Evolutionary conservation across 2,329 filamentous ascomycete genomes (phyloP).

Genomic region (Beauveria sp.): DNA sequence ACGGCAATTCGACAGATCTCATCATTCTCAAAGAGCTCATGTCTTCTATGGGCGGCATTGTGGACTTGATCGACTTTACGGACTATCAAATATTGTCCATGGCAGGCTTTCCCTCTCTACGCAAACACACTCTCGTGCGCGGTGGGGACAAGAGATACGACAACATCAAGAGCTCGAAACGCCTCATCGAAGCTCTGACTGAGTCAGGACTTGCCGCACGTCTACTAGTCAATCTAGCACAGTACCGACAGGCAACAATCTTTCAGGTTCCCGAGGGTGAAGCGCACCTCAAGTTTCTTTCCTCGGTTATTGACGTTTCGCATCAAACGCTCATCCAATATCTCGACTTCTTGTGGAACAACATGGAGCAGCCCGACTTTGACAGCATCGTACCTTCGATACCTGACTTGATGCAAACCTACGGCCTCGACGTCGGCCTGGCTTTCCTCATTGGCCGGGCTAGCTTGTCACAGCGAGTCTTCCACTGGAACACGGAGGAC

Average conservation of each 20-base stretch:
- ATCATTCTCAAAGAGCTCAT: slow-evolving; percentile 89
- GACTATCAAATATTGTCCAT: slow-evolving; percentile 82
- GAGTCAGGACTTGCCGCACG: slow-evolving; percentile 73
- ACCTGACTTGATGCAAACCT: slow-evolving; percentile 65
- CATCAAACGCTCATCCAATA: slow-evolving; percentile 82
- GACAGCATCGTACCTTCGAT: slow-evolving; percentile 71
- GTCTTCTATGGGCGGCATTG: slow-evolving; percentile 86
- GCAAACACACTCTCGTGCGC: slow-evolving; percentile 71
- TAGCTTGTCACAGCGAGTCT: slow-evolving; percentile 62
- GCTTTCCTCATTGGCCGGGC: slow-evolving; percentile 79
- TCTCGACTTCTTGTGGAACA: slow-evolving; percentile 78
- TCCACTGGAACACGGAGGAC: slow-evolving; percentile 32
- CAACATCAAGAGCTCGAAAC: slow-evolving; percentile 64
- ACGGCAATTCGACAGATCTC: slow-evolving; percentile 80
- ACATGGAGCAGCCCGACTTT: slow-evolving; percentile 68
- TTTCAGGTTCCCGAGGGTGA: slow-evolving; percentile 64
- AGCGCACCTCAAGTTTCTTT: slow-evolving; percentile 81
- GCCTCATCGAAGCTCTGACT: slow-evolving; percentile 71
- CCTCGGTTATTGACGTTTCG: slow-evolving; percentile 83
- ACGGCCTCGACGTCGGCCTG: slow-evolving; percentile 69
- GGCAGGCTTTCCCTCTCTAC: slow-evolving; percentile 74
- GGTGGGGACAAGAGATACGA: slow-evolving; percentile 77
- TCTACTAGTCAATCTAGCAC: slow-evolving; percentile 81
- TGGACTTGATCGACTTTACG: slow-evolving; percentile 78
- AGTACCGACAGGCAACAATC: slow-evolving; percentile 81